Conservation (phyloP, 192 early-diverging fungal species). For the Coemansia sp. region DNA sequence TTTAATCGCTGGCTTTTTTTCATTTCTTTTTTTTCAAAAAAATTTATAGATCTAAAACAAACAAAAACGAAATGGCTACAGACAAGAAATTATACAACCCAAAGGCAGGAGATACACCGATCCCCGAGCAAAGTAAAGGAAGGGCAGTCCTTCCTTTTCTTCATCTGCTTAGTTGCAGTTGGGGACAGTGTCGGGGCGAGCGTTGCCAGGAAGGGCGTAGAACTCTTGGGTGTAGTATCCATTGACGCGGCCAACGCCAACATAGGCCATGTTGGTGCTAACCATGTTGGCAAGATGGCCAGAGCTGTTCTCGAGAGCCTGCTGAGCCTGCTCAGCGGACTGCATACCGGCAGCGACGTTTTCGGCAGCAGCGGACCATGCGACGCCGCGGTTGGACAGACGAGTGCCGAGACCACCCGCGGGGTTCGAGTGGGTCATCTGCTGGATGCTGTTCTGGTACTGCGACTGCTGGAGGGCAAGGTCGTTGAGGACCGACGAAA, state of each 20-base stretch:
- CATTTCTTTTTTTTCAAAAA: neutral
- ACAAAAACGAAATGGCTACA: neutral
- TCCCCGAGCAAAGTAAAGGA: neutral
- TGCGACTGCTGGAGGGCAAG: conserved; percentile 47
- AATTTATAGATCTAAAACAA: neutral
- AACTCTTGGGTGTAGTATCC: conserved; percentile 56
- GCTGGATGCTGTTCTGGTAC: conserved; percentile 41
- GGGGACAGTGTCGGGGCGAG: conserved; percentile 29
- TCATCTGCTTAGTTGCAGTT: conserved; percentile 31
- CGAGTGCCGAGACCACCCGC: conserved; percentile 42
- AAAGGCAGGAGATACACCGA: neutral
- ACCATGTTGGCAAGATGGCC: conserved; percentile 56
- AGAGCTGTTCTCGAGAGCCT: conserved; percentile 48
- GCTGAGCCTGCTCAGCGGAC: conserved; percentile 35
- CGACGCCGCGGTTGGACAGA: conserved; percentile 19
- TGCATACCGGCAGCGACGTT: conserved; percentile 53
- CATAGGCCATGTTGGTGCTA: conserved; percentile 34
- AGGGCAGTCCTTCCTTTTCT: neutral
- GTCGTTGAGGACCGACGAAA: conserved; percentile 24
- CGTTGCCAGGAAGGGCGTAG: conserved; percentile 19
- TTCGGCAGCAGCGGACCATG: conserved; percentile 44
- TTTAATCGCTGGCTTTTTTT: neutral
- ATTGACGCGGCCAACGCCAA: conserved; percentile 46
- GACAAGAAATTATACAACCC: neutral
- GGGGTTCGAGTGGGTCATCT: conserved; percentile 53